Base-by-base conservation (phyloP, 495 filamentous ascomycete species). In the Tuber calosporum region DNA sequence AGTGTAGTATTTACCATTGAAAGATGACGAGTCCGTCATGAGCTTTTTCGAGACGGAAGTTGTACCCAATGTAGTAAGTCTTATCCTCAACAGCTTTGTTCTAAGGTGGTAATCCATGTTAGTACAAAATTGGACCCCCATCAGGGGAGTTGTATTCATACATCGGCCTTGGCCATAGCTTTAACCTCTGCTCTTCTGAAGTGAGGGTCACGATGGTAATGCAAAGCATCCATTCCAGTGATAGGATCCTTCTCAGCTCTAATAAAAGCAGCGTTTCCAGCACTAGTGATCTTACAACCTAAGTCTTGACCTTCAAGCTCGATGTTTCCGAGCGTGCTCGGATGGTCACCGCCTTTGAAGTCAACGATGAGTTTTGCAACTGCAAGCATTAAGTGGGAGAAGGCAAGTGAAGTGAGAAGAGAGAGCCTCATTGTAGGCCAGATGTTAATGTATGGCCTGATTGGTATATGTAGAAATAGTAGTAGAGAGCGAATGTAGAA, bases 11-110 rank as follows among this genome's bases (percentile, higher is more conserved):
- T 48, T 72, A 79, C 82, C 82, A 83, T 74, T 83, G 82, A 53
- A 83, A 83, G 38, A 83, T 73, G 3, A 79, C 75, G 58, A 83
- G 66, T 4, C 71, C 72, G 9, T 83, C 73, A 30, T 76, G 68
- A 2, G 74, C 71, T n/a, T 75, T 72, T 8, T 45, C 70, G 42
- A 83, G 69, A 4, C 71, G 70, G 67, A 83, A 83, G 38, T 82
- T 70, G 69, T 83, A 83, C 1, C 82, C 82, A n/a, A 83, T 78
- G 69, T 77, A 83, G 70, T 83, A 83, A 6, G 80, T 83, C 67
- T 81, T 78, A 34, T 75, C 45, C 30, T 45, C 74, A 26, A 68
- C 43, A 26, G 79, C 77, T 40, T 77, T 69, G 3, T 77, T 73
- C 34, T 34, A 62, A 62, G 53, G 17, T 13, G 22, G 53, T 17